Base-by-base conservation (phyloP, 2,329 filamentous ascomycete genomes). In the Alternaria alternata region DNA sequence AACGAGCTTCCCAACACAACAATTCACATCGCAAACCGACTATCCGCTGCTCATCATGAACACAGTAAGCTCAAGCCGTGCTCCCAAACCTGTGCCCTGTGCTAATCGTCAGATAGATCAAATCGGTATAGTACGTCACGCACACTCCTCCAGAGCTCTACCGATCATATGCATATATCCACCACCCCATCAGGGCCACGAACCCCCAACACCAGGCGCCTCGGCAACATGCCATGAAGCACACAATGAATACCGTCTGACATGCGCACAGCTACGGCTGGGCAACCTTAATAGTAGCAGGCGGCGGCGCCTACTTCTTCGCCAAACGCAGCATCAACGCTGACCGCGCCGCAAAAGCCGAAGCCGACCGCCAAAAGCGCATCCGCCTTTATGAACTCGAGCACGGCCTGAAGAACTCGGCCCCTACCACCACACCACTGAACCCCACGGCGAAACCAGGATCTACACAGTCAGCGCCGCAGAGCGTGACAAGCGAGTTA, bases 241-340 rank as follows among this genome's bases (percentile, higher is more conserved):
- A 14, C 20, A 36, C 1, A 11, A 20, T 38, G 46, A 32, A 18
- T 8, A 14, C 14, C 12, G 20, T n/a, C 61, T 64, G 56, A 65
- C 16, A 16, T 7, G 4, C 3, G 22, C 1, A 59, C 61, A 96
- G 93, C 91, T 83, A 94, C 75, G 95, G 95, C 75, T 97, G 93
- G 95, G 94, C 92, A 70, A 87, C 93, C 51, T 87, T 98, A 55
- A 95, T 94, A 76, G 85, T 71, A 53, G 93, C 94, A 68, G 95
- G 94, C 75, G 95, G 88, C 67, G 92, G 90, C 65, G 93, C 94
- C 73, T 99, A 98, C 85, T 93, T 92, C 83, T 97, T 97, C 78
- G 95, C 95, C 66, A 99, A 99, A 85, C 87, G 88, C 75, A 90
- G 89, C 79, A 96, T 99, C 86, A 97, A 97, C 77, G 91, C 91